A percentile compares a stretch with the other conserved stretches of the same genome.
These are phyloP conservation scores for Hexamita inflata DNA, from an alignment of 208 protist species.

Conservation along the genomic window DNA sequence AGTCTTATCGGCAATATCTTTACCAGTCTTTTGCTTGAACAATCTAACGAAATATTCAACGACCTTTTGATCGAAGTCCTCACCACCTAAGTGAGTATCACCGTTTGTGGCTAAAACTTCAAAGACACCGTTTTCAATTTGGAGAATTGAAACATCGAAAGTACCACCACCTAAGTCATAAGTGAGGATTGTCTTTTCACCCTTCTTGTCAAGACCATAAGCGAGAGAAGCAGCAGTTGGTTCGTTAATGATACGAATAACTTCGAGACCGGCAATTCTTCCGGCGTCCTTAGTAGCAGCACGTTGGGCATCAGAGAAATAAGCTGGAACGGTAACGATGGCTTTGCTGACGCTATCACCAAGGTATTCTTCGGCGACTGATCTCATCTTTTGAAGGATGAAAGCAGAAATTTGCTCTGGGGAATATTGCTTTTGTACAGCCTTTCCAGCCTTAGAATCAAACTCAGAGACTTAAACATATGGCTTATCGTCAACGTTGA, in stretches of 20 bases:
- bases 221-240: slow-evolving; percentile 95
- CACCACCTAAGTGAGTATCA: slow-evolving; percentile 95
- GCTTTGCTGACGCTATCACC: slow-evolving; percentile 37
- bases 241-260: slow-evolving; percentile 99
- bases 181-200: slow-evolving; percentile 58
- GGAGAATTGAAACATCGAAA: slow-evolving; percentile 85
- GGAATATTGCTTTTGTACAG: slow-evolving; percentile 18
- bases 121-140: slow-evolving; percentile 92
- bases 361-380: slow-evolving; percentile 41
- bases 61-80: slow-evolving; percentile 56
- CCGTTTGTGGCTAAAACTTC: slow-evolving; percentile 94
- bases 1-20: background rate
- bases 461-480: slow-evolving; percentile 40
- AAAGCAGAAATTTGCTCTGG: slow-evolving; percentile 46
- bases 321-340: slow-evolving; percentile 61
- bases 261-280: slow-evolving; percentile 69
- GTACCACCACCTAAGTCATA: slow-evolving; percentile 84
- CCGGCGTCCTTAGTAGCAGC: slow-evolving; percentile 74
- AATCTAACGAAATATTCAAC: slow-evolving; percentile 22
- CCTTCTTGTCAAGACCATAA: slow-evolving; percentile 57
- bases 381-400: slow-evolving; percentile 43
- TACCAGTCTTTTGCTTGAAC: slow-evolving; percentile 3
- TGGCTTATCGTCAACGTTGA: slow-evolving; percentile 56
- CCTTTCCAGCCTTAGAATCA: background rate
- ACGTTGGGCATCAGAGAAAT: slow-evolving; percentile 83